Conservation (phyloP, 2,329 filamentous ascomycete species). For the Coniochaeta prunicola region DNA sequence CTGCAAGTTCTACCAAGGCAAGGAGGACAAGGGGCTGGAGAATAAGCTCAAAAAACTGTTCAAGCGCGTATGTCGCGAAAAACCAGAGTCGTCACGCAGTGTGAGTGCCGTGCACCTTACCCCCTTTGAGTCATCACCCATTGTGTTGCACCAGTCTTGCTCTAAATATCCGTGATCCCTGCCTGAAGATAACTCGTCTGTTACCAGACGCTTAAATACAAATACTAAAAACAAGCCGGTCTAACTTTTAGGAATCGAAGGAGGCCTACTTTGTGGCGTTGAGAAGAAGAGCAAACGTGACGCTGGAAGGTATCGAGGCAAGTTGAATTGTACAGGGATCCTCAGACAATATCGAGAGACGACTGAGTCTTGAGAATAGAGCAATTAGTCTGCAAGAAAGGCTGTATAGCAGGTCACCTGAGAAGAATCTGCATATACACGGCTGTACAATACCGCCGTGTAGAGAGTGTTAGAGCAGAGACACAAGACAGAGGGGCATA, state of each 20-base stretch:
- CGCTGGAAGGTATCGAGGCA: conserved; percentile 12
- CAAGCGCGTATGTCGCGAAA: conserved; percentile 72
- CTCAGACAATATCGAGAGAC: not conserved
- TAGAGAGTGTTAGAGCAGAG: no score
- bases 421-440: no score
- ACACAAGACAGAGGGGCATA: not conserved
- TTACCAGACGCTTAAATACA: not conserved
- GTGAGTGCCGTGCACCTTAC: conserved; percentile 40
- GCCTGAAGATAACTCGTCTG: no score
- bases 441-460: no score
- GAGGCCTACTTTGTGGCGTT: conserved; percentile 84
- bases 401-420: not conserved
- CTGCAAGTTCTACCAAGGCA: conserved; percentile 95
- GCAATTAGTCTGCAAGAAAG: not conserved
- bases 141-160: no score
- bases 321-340: not conserved
- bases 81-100: conserved; percentile 82
- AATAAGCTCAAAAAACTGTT: conserved; percentile 69
- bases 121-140: not conserved
- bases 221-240: not conserved
- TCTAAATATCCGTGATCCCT: no score
- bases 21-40: conserved; percentile 77
- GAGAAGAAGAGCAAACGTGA: conserved; percentile 48
- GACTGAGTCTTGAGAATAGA: not conserved
- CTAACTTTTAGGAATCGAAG: conserved; percentile 58